Evolutionary conservation across 352 stramenopile genomes (phyloP), one percentile per base, ranked within the genome.

Genomic region (Globisporangium uncinulatum): DNA sequence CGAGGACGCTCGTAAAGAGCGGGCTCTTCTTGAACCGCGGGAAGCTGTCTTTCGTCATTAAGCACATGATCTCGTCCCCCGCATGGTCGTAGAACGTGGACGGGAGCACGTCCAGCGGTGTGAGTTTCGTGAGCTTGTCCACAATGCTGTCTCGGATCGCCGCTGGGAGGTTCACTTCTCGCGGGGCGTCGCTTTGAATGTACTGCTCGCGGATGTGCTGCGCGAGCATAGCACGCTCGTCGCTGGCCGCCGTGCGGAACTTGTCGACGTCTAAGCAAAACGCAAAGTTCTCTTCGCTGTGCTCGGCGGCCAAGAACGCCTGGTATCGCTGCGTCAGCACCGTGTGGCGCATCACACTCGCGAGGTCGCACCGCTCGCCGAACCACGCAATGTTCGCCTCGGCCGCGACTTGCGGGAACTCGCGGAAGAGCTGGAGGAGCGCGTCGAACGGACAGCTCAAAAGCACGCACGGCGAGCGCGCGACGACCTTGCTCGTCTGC

Each of bases 1-100:
- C 71, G 14, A 92, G 61, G 8, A 91, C 65, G 32, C 61, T 77
- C 58, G 86, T 71, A 65, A 92, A 91, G 29, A 76, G 54, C 1
- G 69, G 56, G 56, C 75, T 87, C 59, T 87, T 88, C 59, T 92
- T 90, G 68, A 91, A 92, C 8, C 78, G 78, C 10, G 76, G 78
- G 51, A 92, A 91, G 36, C 76, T 89, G 65, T 92, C 80, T 56
- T 89, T 88, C 34, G 66, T 83, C 78, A 91, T 89, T 24, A 91
- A 63, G n/a, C 66, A 67, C 76, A 85, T 89, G 64, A 92, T 92
- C 68, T 92, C 79, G 36, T 89, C 70, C 47, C 69, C 80, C 3
- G 82, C 72, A 0, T 67, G 56, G 43, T 89, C 74, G 31, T 85
- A 90, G 41, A 92, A 82, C 0, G 57, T 75, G 14, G 51, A 21